phyloP scores from a whole-genome alignment of 2,329 filamentous ascomycete species.

The Aspergillus sp. region DNA sequence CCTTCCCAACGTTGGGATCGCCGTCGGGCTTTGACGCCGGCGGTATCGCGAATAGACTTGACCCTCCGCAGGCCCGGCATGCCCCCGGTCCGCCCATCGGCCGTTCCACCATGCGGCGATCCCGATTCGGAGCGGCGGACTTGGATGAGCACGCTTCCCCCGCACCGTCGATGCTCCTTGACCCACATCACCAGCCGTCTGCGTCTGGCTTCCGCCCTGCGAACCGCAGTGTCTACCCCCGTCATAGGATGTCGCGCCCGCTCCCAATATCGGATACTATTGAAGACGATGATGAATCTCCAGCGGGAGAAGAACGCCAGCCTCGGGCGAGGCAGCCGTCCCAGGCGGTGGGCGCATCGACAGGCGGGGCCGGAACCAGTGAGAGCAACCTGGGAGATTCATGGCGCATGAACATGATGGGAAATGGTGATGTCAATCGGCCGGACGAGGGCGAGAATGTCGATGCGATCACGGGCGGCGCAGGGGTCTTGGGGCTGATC shows the following conservation, averaged over 20 bases:
- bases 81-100: not conserved
- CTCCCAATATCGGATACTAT: slow-evolving; percentile 19
- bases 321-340: slow-evolving; percentile 10
- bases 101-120: slow-evolving; percentile 7
- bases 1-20: slow-evolving; percentile 62
- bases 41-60: slow-evolving; percentile 33
- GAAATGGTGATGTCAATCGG: slow-evolving; percentile 28
- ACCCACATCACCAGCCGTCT: slow-evolving; percentile 39
- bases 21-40: slow-evolving; percentile 41
- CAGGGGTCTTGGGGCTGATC: slow-evolving; percentile 55
- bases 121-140: not conserved
- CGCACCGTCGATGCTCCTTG: slow-evolving; percentile 36
- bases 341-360: slow-evolving; percentile 21
- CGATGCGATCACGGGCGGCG: slow-evolving; percentile 37
- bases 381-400: slow-evolving; percentile 53
- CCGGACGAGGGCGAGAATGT: slow-evolving; percentile 42
- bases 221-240: slow-evolving; percentile 18
- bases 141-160: slow-evolving; percentile 26
- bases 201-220: slow-evolving; percentile 26
- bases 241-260: slow-evolving; percentile 22
- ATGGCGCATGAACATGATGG: slow-evolving; percentile 37
- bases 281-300: slow-evolving; percentile 22
- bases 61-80: slow-evolving; percentile 12
- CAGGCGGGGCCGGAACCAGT: slow-evolving; percentile 29
- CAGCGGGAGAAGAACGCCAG: slow-evolving; percentile 9